Conservation (phyloP, 2,329 filamentous ascomycete species). For the Stylonectria norvegica region DNA sequence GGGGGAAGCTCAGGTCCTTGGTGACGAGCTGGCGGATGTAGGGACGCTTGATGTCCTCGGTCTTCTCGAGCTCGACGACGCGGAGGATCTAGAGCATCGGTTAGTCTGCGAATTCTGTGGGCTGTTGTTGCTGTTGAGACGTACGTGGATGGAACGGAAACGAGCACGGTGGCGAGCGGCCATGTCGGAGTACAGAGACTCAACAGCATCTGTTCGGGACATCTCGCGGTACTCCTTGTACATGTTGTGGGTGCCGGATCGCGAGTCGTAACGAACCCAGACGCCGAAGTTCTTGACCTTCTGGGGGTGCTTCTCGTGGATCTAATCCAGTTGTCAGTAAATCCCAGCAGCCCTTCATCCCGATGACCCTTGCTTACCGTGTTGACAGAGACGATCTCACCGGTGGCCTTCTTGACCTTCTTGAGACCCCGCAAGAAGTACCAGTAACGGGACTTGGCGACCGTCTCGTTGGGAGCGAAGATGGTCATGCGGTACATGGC, state of each 20-base stretch:
- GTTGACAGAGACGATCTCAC: slow-evolving; percentile 98
- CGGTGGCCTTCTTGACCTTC: slow-evolving; percentile 99
- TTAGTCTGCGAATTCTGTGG: slow-evolving; percentile 10
- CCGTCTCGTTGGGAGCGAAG: slow-evolving; percentile 95
- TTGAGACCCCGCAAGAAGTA: slow-evolving; percentile 99
- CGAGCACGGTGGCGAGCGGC: slow-evolving; percentile 93
- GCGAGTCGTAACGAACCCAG: slow-evolving; percentile 99
- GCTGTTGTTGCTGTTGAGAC: slow-evolving; percentile 32
- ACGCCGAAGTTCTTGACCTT: slow-evolving; percentile 99
- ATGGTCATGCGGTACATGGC: slow-evolving; percentile 99
- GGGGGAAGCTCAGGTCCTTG: slow-evolving; percentile 97
- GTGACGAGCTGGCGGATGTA: slow-evolving; percentile 98
- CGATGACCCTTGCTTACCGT: slow-evolving; percentile 61
- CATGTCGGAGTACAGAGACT: slow-evolving; percentile 99
- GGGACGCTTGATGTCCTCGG: slow-evolving; percentile 89
- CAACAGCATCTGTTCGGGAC: slow-evolving; percentile 90
- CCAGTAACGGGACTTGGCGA: slow-evolving; percentile 99
- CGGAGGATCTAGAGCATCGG: slow-evolving; percentile 75
- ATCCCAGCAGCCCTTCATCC: background rate
- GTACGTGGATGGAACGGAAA: slow-evolving; percentile 97
- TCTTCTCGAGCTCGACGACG: slow-evolving; percentile 95
- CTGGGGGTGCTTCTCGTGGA: slow-evolving; percentile 96
- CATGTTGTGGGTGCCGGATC: slow-evolving; percentile 99
- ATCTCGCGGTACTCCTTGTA: slow-evolving; percentile 99
- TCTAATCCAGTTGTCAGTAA: slow-evolving; percentile 50